These are phyloP conservation scores for Malassezia equina DNA, from an alignment of 1,284 basidiomycete species.

Conservation along the genomic window DNA sequence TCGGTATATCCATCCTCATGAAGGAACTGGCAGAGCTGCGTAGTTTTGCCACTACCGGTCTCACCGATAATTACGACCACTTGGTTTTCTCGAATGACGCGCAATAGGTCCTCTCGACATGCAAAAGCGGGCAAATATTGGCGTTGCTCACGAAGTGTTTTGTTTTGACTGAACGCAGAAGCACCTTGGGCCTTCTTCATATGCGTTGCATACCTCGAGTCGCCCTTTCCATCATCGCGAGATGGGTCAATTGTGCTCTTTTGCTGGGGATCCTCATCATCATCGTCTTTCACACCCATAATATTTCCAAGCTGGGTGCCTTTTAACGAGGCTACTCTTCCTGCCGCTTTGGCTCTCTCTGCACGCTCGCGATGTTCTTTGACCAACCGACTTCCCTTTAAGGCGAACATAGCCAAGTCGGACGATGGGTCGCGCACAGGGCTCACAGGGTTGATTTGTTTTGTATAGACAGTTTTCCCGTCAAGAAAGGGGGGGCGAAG, in stretches of 20 bases:
- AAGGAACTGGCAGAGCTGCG: conserved; percentile 78
- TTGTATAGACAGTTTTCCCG: conserved; percentile 88
- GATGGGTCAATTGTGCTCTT: conserved; percentile 13
- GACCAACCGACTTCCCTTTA: conserved; percentile 85
- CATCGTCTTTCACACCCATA: conserved; percentile 91
- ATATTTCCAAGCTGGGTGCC: conserved; percentile 91
- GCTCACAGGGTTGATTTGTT: conserved; percentile 91
- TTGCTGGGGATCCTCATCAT: conserved; percentile 50
- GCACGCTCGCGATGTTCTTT: conserved; percentile 91
- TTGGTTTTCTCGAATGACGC: conserved; percentile 86
- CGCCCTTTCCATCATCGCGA: conserved; percentile 73
- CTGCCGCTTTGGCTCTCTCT: conserved; percentile 65
- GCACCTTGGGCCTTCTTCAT: conserved; percentile 50
- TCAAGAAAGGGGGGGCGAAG: conserved; percentile 96
- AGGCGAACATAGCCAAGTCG: conserved; percentile 88
- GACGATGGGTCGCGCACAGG: conserved; percentile 86
- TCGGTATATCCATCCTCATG: conserved; percentile 90
- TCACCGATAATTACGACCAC: conserved; percentile 85
- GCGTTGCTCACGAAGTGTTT: conserved; percentile 84
- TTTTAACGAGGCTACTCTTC: conserved; percentile 81
- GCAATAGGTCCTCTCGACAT: conserved; percentile 84
- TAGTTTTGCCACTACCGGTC: conserved; percentile 90
- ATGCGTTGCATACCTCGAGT: conserved; percentile 90
- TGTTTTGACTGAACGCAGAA: conserved; percentile 64
- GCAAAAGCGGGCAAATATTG: conserved; percentile 97